These are phyloP conservation scores for Suillus decipiens DNA, from an alignment of 768 basidiomycete species.

Conservation along the genomic window DNA sequence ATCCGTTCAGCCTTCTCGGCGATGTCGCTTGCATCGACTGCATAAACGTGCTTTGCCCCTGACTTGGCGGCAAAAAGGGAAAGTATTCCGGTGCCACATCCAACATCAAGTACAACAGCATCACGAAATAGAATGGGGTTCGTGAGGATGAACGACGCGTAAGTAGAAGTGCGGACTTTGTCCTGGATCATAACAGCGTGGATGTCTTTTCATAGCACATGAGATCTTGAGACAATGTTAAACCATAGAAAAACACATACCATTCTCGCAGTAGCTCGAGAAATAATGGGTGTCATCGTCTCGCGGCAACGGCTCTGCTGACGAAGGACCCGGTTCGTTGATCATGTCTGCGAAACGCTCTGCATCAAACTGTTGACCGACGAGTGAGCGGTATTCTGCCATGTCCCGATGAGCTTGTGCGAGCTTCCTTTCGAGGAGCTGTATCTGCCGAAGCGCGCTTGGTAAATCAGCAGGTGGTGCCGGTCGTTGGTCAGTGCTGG, in stretches of 20 bases:
- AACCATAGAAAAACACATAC: slow-evolving; percentile 38
- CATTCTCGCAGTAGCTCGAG: slow-evolving; percentile 85
- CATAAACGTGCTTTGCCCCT: slow-evolving; percentile 88
- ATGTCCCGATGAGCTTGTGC: slow-evolving; percentile 59
- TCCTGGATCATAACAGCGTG: slow-evolving; percentile 98
- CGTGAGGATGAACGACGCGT: slow-evolving; percentile 86
- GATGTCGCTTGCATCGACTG: slow-evolving; percentile 89
- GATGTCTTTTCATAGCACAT: slow-evolving; percentile 59
- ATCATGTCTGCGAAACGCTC: slow-evolving; percentile 44
- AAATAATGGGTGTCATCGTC: slow-evolving; percentile 97
- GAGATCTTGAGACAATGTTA: not conserved
- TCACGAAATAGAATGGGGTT: slow-evolving; percentile 81
- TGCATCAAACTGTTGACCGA: slow-evolving; percentile 54
- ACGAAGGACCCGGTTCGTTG: slow-evolving; percentile 34
- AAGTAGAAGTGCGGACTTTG: slow-evolving; percentile 89
- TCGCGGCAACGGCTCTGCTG: slow-evolving; percentile 36
- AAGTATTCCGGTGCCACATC: slow-evolving; percentile 93
- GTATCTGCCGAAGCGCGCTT: slow-evolving; percentile 47
- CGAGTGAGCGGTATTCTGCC: slow-evolving; percentile 58
- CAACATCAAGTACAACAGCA: slow-evolving; percentile 90
- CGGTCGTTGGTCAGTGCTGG: slow-evolving; percentile 12
- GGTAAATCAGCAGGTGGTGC: slow-evolving; percentile 31
- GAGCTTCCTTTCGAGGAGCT: slow-evolving; percentile 62
- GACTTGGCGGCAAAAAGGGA: slow-evolving; percentile 88
- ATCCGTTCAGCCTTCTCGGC: slow-evolving; percentile 77